These are phyloP conservation scores for Ceratocystis huliohia DNA, from an alignment of 2,329 filamentous ascomycete species.

Conservation along the genomic window DNA sequence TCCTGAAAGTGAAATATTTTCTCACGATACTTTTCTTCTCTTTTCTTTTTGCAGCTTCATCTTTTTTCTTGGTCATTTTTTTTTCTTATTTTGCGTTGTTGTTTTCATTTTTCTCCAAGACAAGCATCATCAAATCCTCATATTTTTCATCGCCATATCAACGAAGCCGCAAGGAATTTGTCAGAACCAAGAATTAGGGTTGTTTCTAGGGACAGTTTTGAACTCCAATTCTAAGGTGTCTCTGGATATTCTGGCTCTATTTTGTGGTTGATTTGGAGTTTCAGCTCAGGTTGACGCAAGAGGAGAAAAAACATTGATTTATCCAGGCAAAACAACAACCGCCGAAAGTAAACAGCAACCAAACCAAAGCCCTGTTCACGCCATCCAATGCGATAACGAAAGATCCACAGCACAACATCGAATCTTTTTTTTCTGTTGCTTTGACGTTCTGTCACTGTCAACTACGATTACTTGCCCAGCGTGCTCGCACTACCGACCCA, in stretches of 20 bases:
- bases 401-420: constrained; percentile 2
- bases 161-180: not conserved
- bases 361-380: not conserved
- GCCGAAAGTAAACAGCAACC: constrained; percentile 4
- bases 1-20: not conserved
- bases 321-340: constrained; percentile 4
- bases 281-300: not conserved
- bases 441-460: not conserved
- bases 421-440: not conserved
- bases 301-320: constrained; percentile 7
- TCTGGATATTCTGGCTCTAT: not conserved
- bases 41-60: not conserved
- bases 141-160: constrained; percentile 10
- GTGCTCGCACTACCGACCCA: not conserved
- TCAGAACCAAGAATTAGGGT: not conserved
- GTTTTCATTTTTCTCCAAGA: not conserved
- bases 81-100: constrained; percentile 4
- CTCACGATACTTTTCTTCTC: not conserved
- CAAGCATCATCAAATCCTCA: constrained; percentile 9
- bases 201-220: not conserved
- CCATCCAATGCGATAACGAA: constrained; percentile 4
- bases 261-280: constrained; percentile 1
- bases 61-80: not conserved
- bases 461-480: not conserved
- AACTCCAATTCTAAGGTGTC: not conserved